Base-by-base conservation (phyloP, 1,284 basidiomycete species). In the Athelia psychrophila region DNA sequence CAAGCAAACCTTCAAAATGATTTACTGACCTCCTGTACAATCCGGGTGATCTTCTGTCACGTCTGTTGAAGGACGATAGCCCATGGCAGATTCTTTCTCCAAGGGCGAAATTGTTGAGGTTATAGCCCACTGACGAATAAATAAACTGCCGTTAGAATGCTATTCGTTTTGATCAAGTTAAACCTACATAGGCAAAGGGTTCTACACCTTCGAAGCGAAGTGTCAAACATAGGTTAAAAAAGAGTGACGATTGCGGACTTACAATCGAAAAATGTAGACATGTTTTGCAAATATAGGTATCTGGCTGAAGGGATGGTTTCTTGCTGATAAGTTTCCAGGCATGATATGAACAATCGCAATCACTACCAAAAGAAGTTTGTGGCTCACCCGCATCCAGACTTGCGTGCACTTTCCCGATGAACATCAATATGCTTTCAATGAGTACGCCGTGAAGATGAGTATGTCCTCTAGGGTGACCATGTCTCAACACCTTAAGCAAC, bases 191-290 rank as follows among this genome's bases (percentile, higher is more conserved):
- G 56, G 46, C 65, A 70, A 3, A 74, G 33, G 12, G 67, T 63
- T 44, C 67, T 63, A 49, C 72, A 74, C 19, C 76, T 79, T 6
- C n/a, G 47, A 44, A 50, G 33, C 32, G 40, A 25, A 23, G 50
- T 44, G 51, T 33, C 35, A 23, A 52, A 44, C 4, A 25, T 20
- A 10, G 16, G 33, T 20, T 18, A 13, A 22, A 25, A 30, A 18
- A 51, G 25, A 20, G 9, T 33, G 20, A n/a, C 2, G 20, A 4
- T 24, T 24, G n/a, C 18, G 19, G n/a, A 66, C 75, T 60, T 59
- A 78, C 76, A 78, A 59, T 35, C 76, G 68, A 36, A 64, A 58
- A 12, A 78, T 64, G 53, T 72, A 75, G 1, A 73, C 56, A 27
- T 63, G 60, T 2, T 69, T 67, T 27, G 64, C 47, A 9, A 45